Base-by-base conservation (phyloP, 495 filamentous ascomycete species). In the Lophium mytilinum region DNA sequence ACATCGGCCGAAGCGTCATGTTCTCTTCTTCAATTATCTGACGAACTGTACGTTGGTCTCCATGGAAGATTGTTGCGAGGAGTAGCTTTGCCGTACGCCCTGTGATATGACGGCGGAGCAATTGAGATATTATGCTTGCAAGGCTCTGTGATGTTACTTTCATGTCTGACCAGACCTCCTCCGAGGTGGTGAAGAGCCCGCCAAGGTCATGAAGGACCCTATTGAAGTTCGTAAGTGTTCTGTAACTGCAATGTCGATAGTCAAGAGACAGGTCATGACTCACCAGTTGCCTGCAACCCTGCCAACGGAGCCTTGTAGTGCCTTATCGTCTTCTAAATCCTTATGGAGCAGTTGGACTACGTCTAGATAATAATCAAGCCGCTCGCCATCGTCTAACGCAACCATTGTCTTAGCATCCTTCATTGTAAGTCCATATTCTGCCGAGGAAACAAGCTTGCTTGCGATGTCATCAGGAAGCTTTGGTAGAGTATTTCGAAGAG, bases 151-250 rank as follows among this genome's bases (percentile, higher is more conserved):
- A 75, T 5, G 81, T 75, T 1, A 96, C 78, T 1, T 75, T 75
- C 3, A 77, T 68, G n/a, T 75, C 60, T 48, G 75, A 68, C 78
- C 83, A 88, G 8, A 65, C 51, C 53, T 67, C 72, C 70, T 78
- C 72, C 18, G 74, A 65, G 48, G 76, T 79, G 47, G 80, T 74
- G 30, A 86, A 63, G 2, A 95, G 76, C 5, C 89, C 89, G 9
- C 91, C 90, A 18, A 98, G 78, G 61, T 95, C 89, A 69, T 97
- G 90, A 0, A 97, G 76, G 39, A 91, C 84, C 88, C 88, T 68
- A 48, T 62, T 83, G 5, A 18, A 14, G 72, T 61, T 24, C 56
- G 57, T 42, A 39, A 11, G 43, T 48, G 15, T 24, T 24, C 9
- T 48, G 14, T 18, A 30, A 30, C 24, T 30, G 14, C 45, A 53